Evolutionary conservation across 495 filamentous ascomycete species (phyloP).

Genomic region (Apodospora peruviana): DNA sequence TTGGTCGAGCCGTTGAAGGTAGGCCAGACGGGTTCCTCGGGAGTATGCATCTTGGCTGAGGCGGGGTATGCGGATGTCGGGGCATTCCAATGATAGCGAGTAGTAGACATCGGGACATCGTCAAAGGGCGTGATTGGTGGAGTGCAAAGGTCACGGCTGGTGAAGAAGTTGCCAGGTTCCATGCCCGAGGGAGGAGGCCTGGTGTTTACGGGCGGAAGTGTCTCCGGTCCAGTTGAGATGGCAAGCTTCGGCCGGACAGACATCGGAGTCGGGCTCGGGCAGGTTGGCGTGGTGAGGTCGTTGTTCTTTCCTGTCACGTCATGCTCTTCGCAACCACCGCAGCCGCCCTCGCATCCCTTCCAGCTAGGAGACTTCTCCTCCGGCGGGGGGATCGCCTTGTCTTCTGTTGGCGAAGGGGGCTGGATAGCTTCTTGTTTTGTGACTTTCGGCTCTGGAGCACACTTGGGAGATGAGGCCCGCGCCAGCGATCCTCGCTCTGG

Average conservation of each 20-base stretch:
- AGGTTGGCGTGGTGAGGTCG: constrained; percentile 7
- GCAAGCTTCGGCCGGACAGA: constrained; percentile 15
- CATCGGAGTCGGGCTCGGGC: constrained; percentile 7
- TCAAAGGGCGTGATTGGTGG: constrained; percentile 17
- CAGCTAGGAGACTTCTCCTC: neutral
- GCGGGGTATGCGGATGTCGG: constrained; percentile 2
- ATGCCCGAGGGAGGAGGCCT: constrained; percentile 6
- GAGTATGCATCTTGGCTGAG: constrained; percentile 9
- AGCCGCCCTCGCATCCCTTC: constrained; percentile 1
- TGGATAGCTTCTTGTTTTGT: neutral
- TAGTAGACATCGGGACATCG: constrained; percentile 10
- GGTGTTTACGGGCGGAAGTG: constrained; percentile 7
- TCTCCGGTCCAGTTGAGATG: constrained; percentile 11
- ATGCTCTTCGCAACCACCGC: constrained; percentile 7
- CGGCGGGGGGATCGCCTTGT: neutral
- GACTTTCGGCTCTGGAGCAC: neutral
- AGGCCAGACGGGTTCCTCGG: constrained; percentile 19
- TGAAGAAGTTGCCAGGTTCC: constrained; percentile 13
- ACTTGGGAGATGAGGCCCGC: neutral
- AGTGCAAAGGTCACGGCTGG: constrained; percentile 15
- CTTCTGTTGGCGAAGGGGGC: neutral
- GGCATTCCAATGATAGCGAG: constrained; percentile 1
- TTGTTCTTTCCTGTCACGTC: neutral
- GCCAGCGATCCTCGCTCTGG: neutral
- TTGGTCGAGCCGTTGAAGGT: constrained; percentile 6